Evolutionary conservation across 495 filamentous ascomycete species (phyloP), one percentile per base, ranked within the genome.

Genomic region (Podospora conica): DNA sequence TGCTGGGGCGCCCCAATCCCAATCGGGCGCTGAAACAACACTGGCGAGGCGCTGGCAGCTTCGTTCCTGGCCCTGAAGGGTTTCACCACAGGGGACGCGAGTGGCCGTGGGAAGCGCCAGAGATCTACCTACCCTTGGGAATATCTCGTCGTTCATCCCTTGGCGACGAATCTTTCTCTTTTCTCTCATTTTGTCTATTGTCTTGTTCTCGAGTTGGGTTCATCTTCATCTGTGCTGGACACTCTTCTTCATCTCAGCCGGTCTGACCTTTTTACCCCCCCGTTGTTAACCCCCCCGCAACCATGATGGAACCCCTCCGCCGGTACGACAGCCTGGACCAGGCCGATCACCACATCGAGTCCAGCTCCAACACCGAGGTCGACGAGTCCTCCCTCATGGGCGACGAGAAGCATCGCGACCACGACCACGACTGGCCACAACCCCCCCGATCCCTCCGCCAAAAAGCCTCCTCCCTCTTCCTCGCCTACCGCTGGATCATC

Each of bases 311-410:
- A 48, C 72, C 77, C n/a, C 65, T 70, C 23, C 60, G 69, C 64
- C 69, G 73, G 54, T 79, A 79, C 66, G 68, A 68, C 11, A 70
- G 67, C 54, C 48, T 77, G 18, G 69, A 69, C 29, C 67, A 71
- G 20, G 58, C 65, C 24, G 75, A 76, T 22, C 71, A 77, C 53
- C 70, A 76, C 31, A 72, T 73, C 24, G 76, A 72, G 48, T 69
- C 72, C 31, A 68, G 76, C 23, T 80, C 78, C 21, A 77, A 69
- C 70, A 80, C 78, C 61, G 78, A 79, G 69, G 75, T 80, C 33
- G 75, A 72, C 63, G 77, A 75, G 40, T 79, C 40, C 40, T 48
- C 77, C 1, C 66, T 80, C 55, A 78, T 79, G 69, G 73, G 74
- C 28, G 75, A 77, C 53, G 73, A 73, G 67, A 79, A 79, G 71